Base-by-base conservation (phyloP, 441 rosid genomes). In the Lepidium campestre region DNA sequence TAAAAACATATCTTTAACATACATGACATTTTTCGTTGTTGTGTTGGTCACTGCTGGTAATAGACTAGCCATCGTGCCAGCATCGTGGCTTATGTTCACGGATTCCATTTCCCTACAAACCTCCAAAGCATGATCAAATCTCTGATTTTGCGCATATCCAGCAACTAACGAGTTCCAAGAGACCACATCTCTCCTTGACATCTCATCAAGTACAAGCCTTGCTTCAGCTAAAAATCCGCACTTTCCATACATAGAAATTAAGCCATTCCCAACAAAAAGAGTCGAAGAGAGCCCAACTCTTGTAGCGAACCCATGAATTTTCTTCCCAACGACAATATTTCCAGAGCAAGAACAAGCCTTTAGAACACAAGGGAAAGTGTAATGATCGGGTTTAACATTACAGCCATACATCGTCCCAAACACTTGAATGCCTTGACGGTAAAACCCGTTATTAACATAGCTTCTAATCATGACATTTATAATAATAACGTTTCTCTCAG, bases 111-210 rank as follows among this genome's bases (percentile, higher is more conserved):
- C 88, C 71, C 74, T 70, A 68, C 85, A 83, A 69, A 80, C 71
- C 15, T 77, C 73, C 70, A 83, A 72, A 23, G 90, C 85, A 58
- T 75, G 79, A 67, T 85, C 86, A 64, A 83, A 77, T 52, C 68
- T 77, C 48, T 79, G 78, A 58, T 71, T 83, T 56, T 80, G 88
- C 13, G 88, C 82, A 54, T 80, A 82, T 37, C 85, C 80, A 25
- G 85, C 81, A 65, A 83, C 84, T 74, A 83, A 75, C 6, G 91
- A 80, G 57, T 83, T 86, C 91, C 91, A 83, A 59, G 86, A 75
- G 54, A 86, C 84, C 6, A 83, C 85, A 61, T 83, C 90, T 74
- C 77, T 78, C 19, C 73, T 68, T 0, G 75, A 70, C 81, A 85
- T 80, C 72, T 81, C 86, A 32, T 83, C 77, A 41, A 85, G 82